Base-by-base conservation (phyloP, 2,329 filamentous ascomycete species). In the Pestalotiopsis sp. region DNA sequence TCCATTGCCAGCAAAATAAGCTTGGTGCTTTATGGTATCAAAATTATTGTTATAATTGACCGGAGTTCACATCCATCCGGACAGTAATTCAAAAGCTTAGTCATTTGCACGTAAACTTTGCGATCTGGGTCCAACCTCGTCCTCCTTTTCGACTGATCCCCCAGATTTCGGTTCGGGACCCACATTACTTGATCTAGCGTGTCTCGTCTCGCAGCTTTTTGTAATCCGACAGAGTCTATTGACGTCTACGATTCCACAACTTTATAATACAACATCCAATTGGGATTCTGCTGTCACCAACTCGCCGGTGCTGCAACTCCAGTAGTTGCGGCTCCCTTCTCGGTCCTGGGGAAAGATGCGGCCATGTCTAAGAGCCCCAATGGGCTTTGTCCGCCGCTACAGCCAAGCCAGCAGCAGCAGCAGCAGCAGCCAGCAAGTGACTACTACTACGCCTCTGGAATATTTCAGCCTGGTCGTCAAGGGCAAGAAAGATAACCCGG, bases 371-470 rank as follows among this genome's bases (percentile, higher is more conserved):
- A 5, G 25, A 36, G 45, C 52, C 25, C 31, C 52, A 36, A 36
- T 60, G 31, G 39, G 65, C 23, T 27, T 38, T 20, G 14, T 60
- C 11, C 56, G 38, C 52, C 36, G 56, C 65, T 59, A 67, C 65
- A 41, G 31, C 45, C 65, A 60, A 38, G 31, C 25, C 23, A 23
- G 52, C 11, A 36, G 36, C 13, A 36, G 58, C 31, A 36, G 58
- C 31, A 23, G 27, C 59, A 39, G 17, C n/a, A 62, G 31, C 59
- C 59, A 39, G 31, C 27, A 39, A 36, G 31, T 7, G 7, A 36
- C 31, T 36, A 36, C 31, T 36, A 36, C 27, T 12, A 36, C 45
- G 11, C 45, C 45, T 52, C 6, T 52, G 27, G 59, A 39, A n/a
- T 62, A 39, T 31, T 62, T 62, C 36, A 62, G 59, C n/a, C 14